Percentiles rank a stretch among this genome's conserved stretches.
phyloP scores from a whole-genome alignment of 2,329 filamentous ascomycete species.

The Cladophialophora psammophila region DNA sequence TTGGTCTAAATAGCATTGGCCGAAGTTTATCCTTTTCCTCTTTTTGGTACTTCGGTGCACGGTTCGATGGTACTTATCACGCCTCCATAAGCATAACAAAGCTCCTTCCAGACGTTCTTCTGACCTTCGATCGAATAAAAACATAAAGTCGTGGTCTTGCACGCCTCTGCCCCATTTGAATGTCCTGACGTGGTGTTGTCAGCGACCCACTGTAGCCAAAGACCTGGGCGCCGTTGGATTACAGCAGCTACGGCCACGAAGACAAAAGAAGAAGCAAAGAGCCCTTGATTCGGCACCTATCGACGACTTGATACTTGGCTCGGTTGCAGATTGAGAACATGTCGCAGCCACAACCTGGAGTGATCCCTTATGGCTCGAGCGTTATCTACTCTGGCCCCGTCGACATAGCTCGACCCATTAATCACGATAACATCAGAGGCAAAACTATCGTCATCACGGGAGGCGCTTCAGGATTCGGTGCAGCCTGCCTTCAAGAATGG shows the following conservation, averaged over 20 bases:
- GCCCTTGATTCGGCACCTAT: not conserved
- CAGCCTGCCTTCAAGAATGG: slow-evolving; percentile 62
- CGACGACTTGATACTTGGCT: not conserved
- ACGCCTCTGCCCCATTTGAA: too few species aligned
- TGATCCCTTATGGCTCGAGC: slow-evolving; percentile 22
- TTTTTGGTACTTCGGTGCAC: not conserved
- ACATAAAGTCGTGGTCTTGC: too few species aligned
- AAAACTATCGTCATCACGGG: slow-evolving; percentile 71
- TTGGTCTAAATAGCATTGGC: not conserved
- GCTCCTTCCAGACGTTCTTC: not conserved
- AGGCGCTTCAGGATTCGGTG: slow-evolving; percentile 68
- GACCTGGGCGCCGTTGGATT: too few species aligned
- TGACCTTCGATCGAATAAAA: not conserved
- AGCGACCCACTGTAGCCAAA: too few species aligned
- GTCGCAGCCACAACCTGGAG: not conserved
- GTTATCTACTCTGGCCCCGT: slow-evolving; percentile 30
- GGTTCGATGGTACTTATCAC: not conserved
- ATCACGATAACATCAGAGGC: slow-evolving; percentile 27
- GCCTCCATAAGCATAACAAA: not conserved
- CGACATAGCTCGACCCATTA: slow-evolving; percentile 28
- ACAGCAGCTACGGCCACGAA: too few species aligned
- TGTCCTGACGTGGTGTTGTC: too few species aligned
- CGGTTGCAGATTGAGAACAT: not conserved
- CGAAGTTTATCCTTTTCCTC: not conserved
- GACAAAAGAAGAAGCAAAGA: not conserved